phyloP scores from a whole-genome alignment of 257 asterid genomes.

The Solanum clarkiae region DNA sequence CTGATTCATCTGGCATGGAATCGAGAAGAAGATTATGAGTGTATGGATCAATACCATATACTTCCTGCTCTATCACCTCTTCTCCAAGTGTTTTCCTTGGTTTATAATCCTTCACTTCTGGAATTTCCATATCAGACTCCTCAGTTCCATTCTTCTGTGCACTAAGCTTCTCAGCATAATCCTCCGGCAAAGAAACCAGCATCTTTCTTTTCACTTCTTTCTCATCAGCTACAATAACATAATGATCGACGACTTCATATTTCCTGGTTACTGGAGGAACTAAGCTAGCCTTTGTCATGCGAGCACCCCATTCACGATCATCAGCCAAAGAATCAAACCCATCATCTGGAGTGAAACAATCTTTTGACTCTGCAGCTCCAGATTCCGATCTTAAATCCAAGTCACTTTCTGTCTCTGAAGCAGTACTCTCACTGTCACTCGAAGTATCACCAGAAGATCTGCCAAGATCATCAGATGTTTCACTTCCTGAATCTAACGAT shows the following conservation, averaged over 20 bases:
- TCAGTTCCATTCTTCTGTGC: conserved; percentile 90
- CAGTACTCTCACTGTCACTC: conserved; percentile 58
- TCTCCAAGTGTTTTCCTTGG: conserved; percentile 81
- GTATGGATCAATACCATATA: conserved; percentile 95
- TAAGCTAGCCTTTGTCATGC: conserved; percentile 94
- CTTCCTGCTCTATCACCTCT: conserved; percentile 98
- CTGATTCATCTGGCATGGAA: conserved; percentile 94
- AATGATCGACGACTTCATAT: conserved; percentile 86
- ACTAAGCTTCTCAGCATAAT: conserved; percentile 68
- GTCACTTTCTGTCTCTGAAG: conserved; percentile 89
- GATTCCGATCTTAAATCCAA: conserved; percentile 43
- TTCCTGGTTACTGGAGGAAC: conserved; percentile 98
- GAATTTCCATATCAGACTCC: conserved; percentile 99
- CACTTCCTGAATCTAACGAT: conserved; percentile 71
- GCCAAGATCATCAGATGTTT: conserved; percentile 69
- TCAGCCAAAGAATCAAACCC: conserved; percentile 76
- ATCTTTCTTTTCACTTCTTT: conserved; percentile 92
- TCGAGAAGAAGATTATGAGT: conserved; percentile 96
- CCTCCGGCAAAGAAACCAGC: conserved; percentile 93
- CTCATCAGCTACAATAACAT: conserved; percentile 86
- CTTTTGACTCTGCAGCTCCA: conserved; percentile 50
- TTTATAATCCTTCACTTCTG: conserved; percentile 88
- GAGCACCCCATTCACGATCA: conserved; percentile 99
- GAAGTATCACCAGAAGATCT: conserved; percentile 60
- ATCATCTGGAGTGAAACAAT: conserved; percentile 49